These are phyloP conservation scores for Globisporangium irregulare DNA, from an alignment of 352 stramenopile species.

Conservation along the genomic window DNA sequence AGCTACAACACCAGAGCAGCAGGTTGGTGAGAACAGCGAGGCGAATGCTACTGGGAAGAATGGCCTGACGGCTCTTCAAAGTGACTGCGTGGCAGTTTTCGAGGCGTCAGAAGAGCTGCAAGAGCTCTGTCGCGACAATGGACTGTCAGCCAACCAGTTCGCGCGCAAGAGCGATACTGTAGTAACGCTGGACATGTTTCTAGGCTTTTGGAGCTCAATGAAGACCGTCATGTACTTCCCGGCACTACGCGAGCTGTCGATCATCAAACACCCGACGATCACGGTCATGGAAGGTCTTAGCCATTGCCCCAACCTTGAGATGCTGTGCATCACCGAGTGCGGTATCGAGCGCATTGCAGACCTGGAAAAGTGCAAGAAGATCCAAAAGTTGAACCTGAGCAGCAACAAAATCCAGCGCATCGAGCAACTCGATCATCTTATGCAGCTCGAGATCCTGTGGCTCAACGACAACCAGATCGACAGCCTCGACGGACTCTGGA, in stretches of 20 bases:
- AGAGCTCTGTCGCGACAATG: conserved; percentile 64
- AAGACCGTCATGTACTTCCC: conserved; percentile 62
- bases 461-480: conserved; percentile 79
- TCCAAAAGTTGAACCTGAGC: conserved; percentile 74
- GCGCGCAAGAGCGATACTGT: conserved; percentile 36
- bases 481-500: conserved; percentile 52
- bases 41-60: conserved; percentile 5
- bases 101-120: conserved; percentile 50
- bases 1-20: neutral
- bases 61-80: conserved; percentile 25
- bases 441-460: conserved; percentile 72
- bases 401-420: conserved; percentile 59
- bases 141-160: conserved; percentile 54
- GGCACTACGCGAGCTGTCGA: conserved; percentile 58
- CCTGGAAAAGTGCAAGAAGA: conserved; percentile 36
- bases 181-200: conserved; percentile 62
- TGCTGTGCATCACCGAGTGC: conserved; percentile 69
- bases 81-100: conserved; percentile 36
- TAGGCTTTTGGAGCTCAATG: conserved; percentile 78
- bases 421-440: conserved; percentile 49
- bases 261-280: conserved; percentile 75
- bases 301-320: conserved; percentile 50
- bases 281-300: conserved; percentile 48
- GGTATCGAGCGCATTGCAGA: conserved; percentile 45
- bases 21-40: conserved; percentile 1